Evolutionary conservation across 768 basidiomycete genomes (phyloP).

Genomic region (Infundibulicybe gibba): DNA sequence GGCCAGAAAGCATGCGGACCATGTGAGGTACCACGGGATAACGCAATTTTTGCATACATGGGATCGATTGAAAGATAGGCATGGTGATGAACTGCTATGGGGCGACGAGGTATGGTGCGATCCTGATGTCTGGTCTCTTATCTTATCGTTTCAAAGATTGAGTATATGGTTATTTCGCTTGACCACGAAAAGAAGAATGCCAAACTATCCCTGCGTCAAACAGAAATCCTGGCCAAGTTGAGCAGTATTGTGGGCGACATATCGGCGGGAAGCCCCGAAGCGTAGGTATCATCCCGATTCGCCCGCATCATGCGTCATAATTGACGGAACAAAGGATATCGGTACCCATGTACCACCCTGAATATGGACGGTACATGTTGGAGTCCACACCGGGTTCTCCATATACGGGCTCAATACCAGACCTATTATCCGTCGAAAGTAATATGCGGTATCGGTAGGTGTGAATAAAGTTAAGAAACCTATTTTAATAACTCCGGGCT

Average conservation of each 20-base stretch:
- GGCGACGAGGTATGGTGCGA: constrained; percentile 82
- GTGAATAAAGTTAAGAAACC: constrained; percentile 4
- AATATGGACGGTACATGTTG: constrained; percentile 98
- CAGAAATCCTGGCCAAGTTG: constrained; percentile 86
- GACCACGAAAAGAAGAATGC: constrained; percentile 78
- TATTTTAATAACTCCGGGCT: neutral
- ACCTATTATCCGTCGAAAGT: constrained; percentile 84
- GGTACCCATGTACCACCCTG: constrained; percentile 93
- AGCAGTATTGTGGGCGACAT: constrained; percentile 66
- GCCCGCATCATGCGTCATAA: no score
- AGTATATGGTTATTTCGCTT: constrained; percentile 92
- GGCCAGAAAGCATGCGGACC: constrained; percentile 81
- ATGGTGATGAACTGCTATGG: constrained; percentile 93
- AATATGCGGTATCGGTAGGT: constrained; percentile 92
- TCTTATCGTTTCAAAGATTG: constrained; percentile 54
- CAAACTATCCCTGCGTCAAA: constrained; percentile 89
- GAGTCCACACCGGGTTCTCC: constrained; percentile 97
- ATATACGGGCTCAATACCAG: constrained; percentile 83
- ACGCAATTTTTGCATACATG: constrained; percentile 93
- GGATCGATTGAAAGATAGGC: constrained; percentile 87
- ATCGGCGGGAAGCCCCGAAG: constrained; percentile 50
- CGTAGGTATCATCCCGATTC: constrained; percentile 36
- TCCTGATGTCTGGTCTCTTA: constrained; percentile 4
- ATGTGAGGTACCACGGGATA: constrained; percentile 90
- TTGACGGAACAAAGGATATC: constrained; percentile 41